Evolutionary conservation across 2,329 filamentous ascomycete species (phyloP), one percentile per base, ranked within the genome.

Genomic region (Fusarium nisikadoi): DNA sequence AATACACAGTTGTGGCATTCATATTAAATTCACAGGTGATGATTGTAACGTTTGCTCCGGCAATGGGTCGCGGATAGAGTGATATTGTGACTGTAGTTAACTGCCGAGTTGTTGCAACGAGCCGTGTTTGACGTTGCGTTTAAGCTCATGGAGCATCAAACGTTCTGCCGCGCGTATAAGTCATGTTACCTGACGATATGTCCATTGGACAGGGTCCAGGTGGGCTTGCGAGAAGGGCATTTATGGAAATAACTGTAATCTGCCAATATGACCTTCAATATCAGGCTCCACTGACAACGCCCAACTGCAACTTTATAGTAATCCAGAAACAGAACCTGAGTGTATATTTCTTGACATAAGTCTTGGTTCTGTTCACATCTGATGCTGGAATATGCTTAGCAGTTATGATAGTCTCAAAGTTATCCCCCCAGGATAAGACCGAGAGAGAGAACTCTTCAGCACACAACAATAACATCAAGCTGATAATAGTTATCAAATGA

Each of bases 351-450:
- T 25, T 27, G 10, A 4, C 0, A n/a, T 27, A 9, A 39, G 12
- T n/a, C 6, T 16, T 0, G 7, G 0, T 11, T 0, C 0, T 2
- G 9, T 5, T 29, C 19, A 3, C n/a, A 14, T 6, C 9, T 2
- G 9, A 1, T 20, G 9, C 17, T 27, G 9, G 12, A 20, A 3
- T 19, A 4, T 23, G n/a, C 16, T 35, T 50, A 33, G 14, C 1
- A 11, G 0, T 11, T 17, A 14, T 35, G 4, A 4, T 17, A 5
- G 17, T 25, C 16, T 25, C 6, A 7, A 7, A 4, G 16, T 25
- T 4, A 25, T 35, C 3, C 16, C 3, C 2, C 6, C 4, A 46
- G 11, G 7, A 11, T 27, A 19, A 46, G 13, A 29, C 9, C 8
- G 8, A 8, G 5, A 10, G 43, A n/a, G 43, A 8, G 19, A 4